Percentiles rank a stretch among this genome's conserved stretches.
These are phyloP conservation scores for Trichoderma cornu-damae DNA, from an alignment of 2,329 filamentous ascomycete genomes.

Conservation along the genomic window DNA sequence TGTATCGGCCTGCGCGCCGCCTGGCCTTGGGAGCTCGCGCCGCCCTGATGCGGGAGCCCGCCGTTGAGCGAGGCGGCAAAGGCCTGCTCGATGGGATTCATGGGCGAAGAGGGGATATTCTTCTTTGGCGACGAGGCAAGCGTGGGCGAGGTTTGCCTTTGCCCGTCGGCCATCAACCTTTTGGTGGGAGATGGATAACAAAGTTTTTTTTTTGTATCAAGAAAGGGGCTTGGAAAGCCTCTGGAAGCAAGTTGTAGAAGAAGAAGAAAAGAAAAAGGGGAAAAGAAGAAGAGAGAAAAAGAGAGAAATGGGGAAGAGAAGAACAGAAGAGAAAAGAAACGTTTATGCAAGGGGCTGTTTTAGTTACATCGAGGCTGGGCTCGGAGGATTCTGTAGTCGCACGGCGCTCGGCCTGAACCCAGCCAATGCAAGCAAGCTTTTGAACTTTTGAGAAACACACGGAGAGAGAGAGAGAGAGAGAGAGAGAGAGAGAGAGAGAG, in stretches of 20 bases:
- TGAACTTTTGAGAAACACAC: too few species aligned
- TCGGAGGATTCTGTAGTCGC: neutral
- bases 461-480: too few species aligned
- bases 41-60: neutral
- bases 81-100: neutral
- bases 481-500: too few species aligned
- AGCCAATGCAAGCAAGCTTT: too few species aligned
- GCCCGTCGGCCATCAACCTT: neutral
- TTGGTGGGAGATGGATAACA: neutral
- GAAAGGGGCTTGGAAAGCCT: neutral
- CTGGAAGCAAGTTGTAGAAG: neutral
- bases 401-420: neutral
- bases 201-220: neutral
- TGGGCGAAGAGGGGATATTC: too few species aligned
- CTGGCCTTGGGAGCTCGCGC: neutral
- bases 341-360: slow-evolving; percentile 9
- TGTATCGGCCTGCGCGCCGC: neutral
- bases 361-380: slow-evolving; percentile 3
- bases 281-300: neutral
- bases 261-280: neutral
- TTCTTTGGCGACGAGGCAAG: neutral
- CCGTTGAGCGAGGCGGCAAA: neutral
- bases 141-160: neutral
- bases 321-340: neutral
- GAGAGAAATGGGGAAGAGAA: neutral